Percentiles rank a stretch among this genome's conserved stretches.
Evolutionary conservation across 768 basidiomycete genomes (phyloP).

Genomic region (Mycena kentingensis): DNA sequence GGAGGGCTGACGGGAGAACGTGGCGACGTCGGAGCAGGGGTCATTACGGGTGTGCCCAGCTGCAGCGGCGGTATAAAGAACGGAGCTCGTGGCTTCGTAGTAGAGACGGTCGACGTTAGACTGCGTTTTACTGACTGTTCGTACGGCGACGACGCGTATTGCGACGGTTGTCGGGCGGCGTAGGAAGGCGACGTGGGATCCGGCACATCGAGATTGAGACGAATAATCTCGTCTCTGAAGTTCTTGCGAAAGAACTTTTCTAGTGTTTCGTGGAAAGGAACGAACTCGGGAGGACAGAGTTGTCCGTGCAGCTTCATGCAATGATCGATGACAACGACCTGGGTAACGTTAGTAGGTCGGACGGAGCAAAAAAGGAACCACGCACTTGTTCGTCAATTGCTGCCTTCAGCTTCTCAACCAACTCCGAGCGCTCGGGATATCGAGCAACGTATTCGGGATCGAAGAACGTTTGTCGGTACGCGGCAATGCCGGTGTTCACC

Average conservation of each 20-base stretch:
- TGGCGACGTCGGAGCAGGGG: constrained; percentile 47
- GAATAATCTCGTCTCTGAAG: constrained; percentile 79
- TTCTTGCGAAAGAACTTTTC: constrained; percentile 85
- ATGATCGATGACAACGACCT: constrained; percentile 81
- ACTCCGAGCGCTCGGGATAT: constrained; percentile 69
- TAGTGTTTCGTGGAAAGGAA: constrained; percentile 89
- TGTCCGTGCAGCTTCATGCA: constrained; percentile 83
- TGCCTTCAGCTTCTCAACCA: constrained; percentile 69
- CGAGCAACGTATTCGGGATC: constrained; percentile 63
- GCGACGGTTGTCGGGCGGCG: constrained; percentile 41
- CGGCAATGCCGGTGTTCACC: constrained; percentile 70
- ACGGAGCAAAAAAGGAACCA: constrained; percentile 7
- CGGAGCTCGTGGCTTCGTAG: constrained; percentile 37
- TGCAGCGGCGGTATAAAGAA: constrained; percentile 57
- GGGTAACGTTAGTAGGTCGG: not conserved
- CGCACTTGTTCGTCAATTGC: constrained; percentile 84
- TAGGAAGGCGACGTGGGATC: constrained; percentile 46
- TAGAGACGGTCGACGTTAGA: constrained; percentile 45
- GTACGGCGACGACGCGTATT: constrained; percentile 50
- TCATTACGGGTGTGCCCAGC: constrained; percentile 46
- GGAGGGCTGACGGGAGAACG: constrained; percentile 34
- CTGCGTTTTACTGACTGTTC: constrained; percentile 53
- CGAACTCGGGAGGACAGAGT: constrained; percentile 83
- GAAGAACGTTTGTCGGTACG: constrained; percentile 79
- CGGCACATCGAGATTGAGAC: constrained; percentile 61